Evolutionary conservation across 306 rosid genomes (phyloP), one percentile per base, ranked within the genome.

Genomic region (Comarum palustre): DNA sequence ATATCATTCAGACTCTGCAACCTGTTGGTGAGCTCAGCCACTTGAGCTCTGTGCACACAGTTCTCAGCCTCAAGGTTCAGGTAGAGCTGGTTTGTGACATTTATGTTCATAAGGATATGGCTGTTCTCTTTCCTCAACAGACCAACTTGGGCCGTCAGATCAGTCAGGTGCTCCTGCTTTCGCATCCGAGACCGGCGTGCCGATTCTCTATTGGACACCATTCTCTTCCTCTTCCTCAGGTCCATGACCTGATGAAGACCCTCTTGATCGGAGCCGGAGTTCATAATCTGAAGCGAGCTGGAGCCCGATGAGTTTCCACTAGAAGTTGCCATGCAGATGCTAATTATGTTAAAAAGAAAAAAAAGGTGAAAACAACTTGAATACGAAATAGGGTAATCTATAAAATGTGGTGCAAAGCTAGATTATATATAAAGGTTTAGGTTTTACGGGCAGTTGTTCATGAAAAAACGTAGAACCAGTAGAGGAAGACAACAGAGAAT

Each of bases 401-500:
- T 11, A 20, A 31, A 19, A n/a, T 69, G 32, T 29, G 43, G 8
- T 15, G 58, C 17, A 29, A 4, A 68, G 43, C 25, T 46, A 47
- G 55, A 29, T 20, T 39, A 36, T 58, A 20, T 2, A 60, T 27
- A 3, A 4, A 58, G n/a, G 31, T 1, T 7, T 8, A 12, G 55
- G 42, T 32, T 42, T 42, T 20, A n/a, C 2, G 25, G 15, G 1
- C 41, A 80, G 84, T n/a, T 43, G 58, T 79, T 89, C 78, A 84
- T 78, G 90, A 90, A 76, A 86, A 86, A 69, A 78, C 87, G 66
- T 89, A 93, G 77, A 93, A 93, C 98, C 98, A 93, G 83, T 93
- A 88, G 72, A 93, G 97, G 87, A 93, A 93, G 73, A 85, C 96
- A 75, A 89, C 94, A 6, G 97, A 93, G 94, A 93, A 91, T 17